Evolutionary conservation across 768 basidiomycete species (phyloP).

Genomic region (Symmetrospora coprosmae): DNA sequence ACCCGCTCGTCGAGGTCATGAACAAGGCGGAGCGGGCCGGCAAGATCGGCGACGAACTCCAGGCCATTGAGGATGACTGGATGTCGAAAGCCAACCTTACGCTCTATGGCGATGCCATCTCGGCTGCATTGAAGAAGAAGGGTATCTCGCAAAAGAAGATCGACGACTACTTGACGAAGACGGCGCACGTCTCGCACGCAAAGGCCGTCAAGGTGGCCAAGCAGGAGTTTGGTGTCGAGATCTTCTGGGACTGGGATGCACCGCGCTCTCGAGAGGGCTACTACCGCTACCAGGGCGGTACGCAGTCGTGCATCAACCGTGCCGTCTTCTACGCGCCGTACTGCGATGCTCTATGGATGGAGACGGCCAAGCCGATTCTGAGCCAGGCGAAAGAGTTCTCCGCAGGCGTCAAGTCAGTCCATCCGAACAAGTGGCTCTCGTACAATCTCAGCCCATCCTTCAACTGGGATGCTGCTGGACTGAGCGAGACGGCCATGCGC

Average conservation of each 20-base stretch:
- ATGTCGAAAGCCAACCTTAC: slow-evolving; percentile 58
- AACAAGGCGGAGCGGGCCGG: slow-evolving; percentile 67
- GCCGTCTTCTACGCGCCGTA: slow-evolving; percentile 86
- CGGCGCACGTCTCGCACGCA: slow-evolving; percentile 55
- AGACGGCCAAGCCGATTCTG: slow-evolving; percentile 87
- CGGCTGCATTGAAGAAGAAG: slow-evolving; percentile 46
- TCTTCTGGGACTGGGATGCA: slow-evolving; percentile 85
- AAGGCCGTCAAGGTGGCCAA: slow-evolving; percentile 57
- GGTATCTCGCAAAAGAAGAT: slow-evolving; percentile 43
- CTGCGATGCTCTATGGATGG: slow-evolving; percentile 87
- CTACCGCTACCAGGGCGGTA: slow-evolving; percentile 95
- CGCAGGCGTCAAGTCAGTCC: slow-evolving; percentile 55
- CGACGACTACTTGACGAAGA: slow-evolving; percentile 50
- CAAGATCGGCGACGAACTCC: slow-evolving; percentile 62
- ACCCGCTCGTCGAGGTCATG: slow-evolving; percentile 59
- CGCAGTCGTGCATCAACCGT: slow-evolving; percentile 81
- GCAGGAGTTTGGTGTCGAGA: slow-evolving; percentile 27
- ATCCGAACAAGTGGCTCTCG: slow-evolving; percentile 85
- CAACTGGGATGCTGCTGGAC: slow-evolving; percentile 60
- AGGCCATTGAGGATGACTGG: slow-evolving; percentile 83
- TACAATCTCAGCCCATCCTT: slow-evolving; percentile 84
- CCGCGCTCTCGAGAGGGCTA: slow-evolving; percentile 89
- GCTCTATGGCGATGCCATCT: slow-evolving; percentile 60
- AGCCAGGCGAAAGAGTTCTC: slow-evolving; percentile 86
- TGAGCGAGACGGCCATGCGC: slow-evolving; percentile 71